A percentile compares a stretch with the other conserved stretches of the same genome.
phyloP scores from a whole-genome alignment of 2,329 filamentous ascomycete genomes.

The Westerdykella aurantiaca region DNA sequence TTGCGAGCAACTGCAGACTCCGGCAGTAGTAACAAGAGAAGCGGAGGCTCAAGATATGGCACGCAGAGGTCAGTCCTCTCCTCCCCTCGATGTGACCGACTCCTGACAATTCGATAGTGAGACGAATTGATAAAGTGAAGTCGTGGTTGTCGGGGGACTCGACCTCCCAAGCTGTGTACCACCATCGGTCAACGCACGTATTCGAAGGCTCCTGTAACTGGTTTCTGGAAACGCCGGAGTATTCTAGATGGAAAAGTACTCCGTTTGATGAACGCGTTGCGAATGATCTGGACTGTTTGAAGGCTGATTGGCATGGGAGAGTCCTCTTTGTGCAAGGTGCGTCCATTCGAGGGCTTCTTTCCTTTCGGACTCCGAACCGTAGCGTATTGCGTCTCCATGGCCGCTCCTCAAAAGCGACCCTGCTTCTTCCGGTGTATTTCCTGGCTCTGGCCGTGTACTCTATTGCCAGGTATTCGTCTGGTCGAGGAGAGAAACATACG shows the following conservation, averaged over 20 bases:
- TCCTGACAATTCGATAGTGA: conserved; percentile 10
- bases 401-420: conserved; percentile 3
- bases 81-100: not conserved
- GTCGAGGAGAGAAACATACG: not conserved
- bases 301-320: conserved; percentile 21
- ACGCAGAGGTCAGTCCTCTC: conserved; percentile 12
- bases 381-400: not conserved
- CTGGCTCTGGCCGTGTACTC: too few species aligned
- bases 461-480: too few species aligned
- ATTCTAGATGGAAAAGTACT: conserved; percentile 20
- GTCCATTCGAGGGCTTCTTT: not conserved
- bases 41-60: conserved; percentile 17
- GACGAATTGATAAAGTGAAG: conserved; percentile 22
- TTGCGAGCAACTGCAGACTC: conserved; percentile 14
- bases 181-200: conserved; percentile 8
- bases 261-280: conserved; percentile 15
- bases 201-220: conserved; percentile 18
- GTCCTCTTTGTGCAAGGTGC: conserved; percentile 28
- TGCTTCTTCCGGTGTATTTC: not conserved
- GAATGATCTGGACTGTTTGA: conserved; percentile 13
- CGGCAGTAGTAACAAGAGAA: conserved; percentile 6
- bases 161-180: conserved; percentile 6
- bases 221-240: conserved; percentile 19
- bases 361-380: too few species aligned
- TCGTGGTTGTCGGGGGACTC: conserved; percentile 20